These are phyloP conservation scores for Atalantia buxifolia DNA, from an alignment of 345 rosid species.

Conservation along the genomic window DNA sequence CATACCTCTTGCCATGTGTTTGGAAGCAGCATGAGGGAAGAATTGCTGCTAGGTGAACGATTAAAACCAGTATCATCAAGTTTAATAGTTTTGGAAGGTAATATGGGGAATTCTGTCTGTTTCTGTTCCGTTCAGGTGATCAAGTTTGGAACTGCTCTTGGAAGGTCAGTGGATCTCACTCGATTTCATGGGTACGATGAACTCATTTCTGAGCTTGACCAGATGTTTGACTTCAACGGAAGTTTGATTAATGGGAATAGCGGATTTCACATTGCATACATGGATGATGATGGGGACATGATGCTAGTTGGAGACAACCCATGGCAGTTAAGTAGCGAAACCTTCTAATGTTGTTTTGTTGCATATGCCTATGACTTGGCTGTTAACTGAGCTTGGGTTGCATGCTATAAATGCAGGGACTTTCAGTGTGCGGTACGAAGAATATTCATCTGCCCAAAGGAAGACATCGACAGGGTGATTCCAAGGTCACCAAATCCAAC, in stretches of 20 bases:
- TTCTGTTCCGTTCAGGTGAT: conserved; percentile 35
- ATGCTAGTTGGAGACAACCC: conserved; percentile 32
- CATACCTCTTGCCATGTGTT: background rate
- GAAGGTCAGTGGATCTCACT: conserved; percentile 39
- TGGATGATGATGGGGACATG: conserved; percentile 34
- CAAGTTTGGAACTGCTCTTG: conserved; percentile 34
- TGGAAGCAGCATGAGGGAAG: background rate
- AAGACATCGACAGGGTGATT: conserved; percentile 19
- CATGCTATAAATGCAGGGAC: conserved; percentile 30
- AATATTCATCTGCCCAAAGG: conserved; percentile 32
- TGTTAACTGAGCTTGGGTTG: background rate
- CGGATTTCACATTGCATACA: conserved; percentile 36
- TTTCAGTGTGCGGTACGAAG: conserved; percentile 27
- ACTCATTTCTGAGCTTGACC: conserved; percentile 41
- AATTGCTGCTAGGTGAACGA: background rate
- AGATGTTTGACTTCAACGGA: conserved; percentile 43
- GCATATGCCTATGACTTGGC: background rate
- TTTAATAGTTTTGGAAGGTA: background rate
- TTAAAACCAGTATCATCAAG: background rate
- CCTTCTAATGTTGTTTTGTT: background rate
- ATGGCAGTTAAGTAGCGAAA: conserved; percentile 46
- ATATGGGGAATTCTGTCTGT: background rate
- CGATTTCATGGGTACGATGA: conserved; percentile 29
- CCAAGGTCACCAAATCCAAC: conserved; percentile 24
- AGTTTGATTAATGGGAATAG: conserved; percentile 37